A percentile compares a stretch with the other conserved stretches of the same genome.
These are phyloP conservation scores for Xylariaceae sp. DNA, from an alignment of 2,329 filamentous ascomycete species.

Conservation along the genomic window DNA sequence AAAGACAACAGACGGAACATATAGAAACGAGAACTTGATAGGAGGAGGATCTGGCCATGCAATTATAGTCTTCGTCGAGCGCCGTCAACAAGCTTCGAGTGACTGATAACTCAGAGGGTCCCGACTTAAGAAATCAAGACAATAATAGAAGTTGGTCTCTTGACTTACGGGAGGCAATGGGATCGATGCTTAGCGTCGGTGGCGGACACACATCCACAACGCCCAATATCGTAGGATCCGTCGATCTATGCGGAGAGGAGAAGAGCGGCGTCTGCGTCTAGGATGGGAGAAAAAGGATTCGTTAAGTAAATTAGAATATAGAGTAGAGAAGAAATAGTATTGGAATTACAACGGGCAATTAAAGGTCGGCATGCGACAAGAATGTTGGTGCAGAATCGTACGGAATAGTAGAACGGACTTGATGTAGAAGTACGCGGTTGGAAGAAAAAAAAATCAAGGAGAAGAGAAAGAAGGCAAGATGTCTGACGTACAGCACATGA, in stretches of 20 bases:
- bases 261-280: neutral
- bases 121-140: neutral
- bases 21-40: neutral
- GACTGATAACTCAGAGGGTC: neutral
- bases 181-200: slow-evolving; percentile 7
- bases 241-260: neutral
- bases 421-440: too few relatives aligned
- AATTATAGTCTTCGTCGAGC: neutral
- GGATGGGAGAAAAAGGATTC: neutral
- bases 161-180: slow-evolving; percentile 9
- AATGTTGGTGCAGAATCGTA: too few relatives aligned
- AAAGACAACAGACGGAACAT: neutral
- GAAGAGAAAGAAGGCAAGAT: too few relatives aligned
- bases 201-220: slow-evolving; percentile 3
- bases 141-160: slow-evolving; percentile 1
- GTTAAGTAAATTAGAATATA: neutral
- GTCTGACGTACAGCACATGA: too few relatives aligned
- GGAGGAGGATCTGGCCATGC: neutral
- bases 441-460: too few relatives aligned
- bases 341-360: too few relatives aligned
- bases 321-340: neutral
- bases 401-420: too few relatives aligned
- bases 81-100: neutral
- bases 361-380: too few relatives aligned
- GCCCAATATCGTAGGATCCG: neutral